Conservation (phyloP, 1,284 basidiomycete species). For the Trichosporon coremiiforme region DNA sequence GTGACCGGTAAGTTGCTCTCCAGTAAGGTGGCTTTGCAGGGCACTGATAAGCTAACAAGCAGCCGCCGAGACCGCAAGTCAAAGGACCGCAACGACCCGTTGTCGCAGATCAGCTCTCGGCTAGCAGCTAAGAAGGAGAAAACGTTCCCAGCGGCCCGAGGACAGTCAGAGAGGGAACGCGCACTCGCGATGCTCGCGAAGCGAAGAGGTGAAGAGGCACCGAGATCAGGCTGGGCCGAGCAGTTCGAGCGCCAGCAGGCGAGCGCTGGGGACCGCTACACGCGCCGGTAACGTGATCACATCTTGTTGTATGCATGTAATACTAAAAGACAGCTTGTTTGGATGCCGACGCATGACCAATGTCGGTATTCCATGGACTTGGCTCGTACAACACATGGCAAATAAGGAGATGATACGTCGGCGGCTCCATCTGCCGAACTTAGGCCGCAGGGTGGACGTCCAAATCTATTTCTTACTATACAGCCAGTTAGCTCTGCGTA, state of each 20-base stretch:
- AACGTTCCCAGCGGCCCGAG: neutral
- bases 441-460: too few relatives aligned
- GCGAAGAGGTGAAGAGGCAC: conserved; percentile 28
- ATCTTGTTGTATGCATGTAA: conserved; percentile 7
- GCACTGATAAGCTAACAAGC: conserved; percentile 23
- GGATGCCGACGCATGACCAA: too few relatives aligned
- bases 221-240: conserved; percentile 36
- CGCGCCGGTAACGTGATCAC: neutral
- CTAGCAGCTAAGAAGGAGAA: conserved; percentile 22
- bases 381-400: too few relatives aligned
- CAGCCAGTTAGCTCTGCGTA: too few relatives aligned
- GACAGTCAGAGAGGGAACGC: conserved; percentile 47
- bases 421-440: too few relatives aligned
- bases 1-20: conserved; percentile 47
- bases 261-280: conserved; percentile 42
- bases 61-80: conserved; percentile 52
- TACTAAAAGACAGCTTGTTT: neutral
- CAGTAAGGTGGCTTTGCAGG: too few relatives aligned
- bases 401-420: too few relatives aligned
- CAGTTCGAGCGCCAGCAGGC: conserved; percentile 50
- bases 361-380: too few relatives aligned
- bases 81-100: conserved; percentile 50
- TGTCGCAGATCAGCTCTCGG: conserved; percentile 44
- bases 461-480: too few relatives aligned
- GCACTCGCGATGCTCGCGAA: conserved; percentile 52